Evolutionary conservation across 2,329 filamentous ascomycete genomes (phyloP).

Genomic region (Madurella fahalii): DNA sequence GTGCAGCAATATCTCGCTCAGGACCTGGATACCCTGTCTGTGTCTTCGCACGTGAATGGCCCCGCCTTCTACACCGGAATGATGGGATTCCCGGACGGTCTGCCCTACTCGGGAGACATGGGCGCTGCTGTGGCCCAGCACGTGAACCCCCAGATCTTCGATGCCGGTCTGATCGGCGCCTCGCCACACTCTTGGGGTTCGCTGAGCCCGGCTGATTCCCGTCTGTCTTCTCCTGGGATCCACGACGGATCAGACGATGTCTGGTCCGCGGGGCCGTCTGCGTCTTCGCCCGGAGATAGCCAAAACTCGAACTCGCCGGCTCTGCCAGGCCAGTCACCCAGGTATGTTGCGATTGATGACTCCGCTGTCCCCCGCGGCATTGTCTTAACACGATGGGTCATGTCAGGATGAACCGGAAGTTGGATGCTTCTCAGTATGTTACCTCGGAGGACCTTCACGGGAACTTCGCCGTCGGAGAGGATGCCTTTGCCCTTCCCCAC

Average conservation of each 20-base stretch:
- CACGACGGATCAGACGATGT: conserved; percentile 50
- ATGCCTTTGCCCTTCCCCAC: conserved; percentile 33
- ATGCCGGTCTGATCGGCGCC: conserved; percentile 44
- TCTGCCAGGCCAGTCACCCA: conserved; percentile 48
- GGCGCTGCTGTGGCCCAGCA: conserved; percentile 41
- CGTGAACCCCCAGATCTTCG: conserved; percentile 55
- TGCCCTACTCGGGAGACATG: conserved; percentile 42
- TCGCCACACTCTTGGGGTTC: conserved; percentile 53
- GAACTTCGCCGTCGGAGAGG: conserved; percentile 33
- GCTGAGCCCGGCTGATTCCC: conserved; percentile 50
- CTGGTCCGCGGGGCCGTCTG: conserved; percentile 39
- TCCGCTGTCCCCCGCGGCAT: conserved; percentile 18
- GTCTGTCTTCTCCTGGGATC: conserved; percentile 46
- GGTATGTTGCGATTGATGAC: conserved; percentile 40
- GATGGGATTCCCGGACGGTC: conserved; percentile 43
- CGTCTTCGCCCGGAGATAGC: conserved; percentile 42
- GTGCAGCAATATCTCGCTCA: conserved; percentile 50
- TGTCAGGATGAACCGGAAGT: conserved; percentile 38
- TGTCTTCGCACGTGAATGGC: conserved; percentile 42
- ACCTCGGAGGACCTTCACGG: conserved; percentile 36
- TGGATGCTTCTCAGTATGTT: conserved; percentile 34
- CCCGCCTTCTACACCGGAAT: conserved; percentile 45
- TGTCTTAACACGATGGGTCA: conserved; percentile 32
- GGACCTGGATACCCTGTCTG: conserved; percentile 45
- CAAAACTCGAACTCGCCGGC: conserved; percentile 45